Percentiles rank a stretch among this genome's conserved stretches.
Evolutionary conservation across 495 filamentous ascomycete genomes (phyloP).

Genomic region (Xylaria scruposa): DNA sequence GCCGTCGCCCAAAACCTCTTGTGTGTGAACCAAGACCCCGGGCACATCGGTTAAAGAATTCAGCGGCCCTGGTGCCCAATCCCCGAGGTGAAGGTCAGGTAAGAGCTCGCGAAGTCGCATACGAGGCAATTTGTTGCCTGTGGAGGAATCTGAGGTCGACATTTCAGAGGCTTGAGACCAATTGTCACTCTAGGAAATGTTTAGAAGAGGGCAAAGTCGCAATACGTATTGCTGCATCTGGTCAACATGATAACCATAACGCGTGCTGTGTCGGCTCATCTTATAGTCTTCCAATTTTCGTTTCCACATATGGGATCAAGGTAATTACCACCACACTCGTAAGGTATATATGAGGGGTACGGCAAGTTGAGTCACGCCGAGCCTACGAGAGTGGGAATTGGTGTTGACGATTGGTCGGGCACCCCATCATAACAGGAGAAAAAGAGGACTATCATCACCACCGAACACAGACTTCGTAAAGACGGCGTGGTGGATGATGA

Average conservation of each 20-base stretch:
- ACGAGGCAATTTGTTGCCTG: conserved; percentile 28
- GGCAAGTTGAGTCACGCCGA: conserved; percentile 23
- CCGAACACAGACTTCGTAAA: neutral
- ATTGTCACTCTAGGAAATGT: neutral
- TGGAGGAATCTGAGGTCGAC: conserved; percentile 26
- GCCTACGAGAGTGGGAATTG: neutral
- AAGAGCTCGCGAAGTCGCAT: conserved; percentile 52
- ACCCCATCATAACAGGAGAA: neutral
- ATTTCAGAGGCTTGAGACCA: conserved; percentile 16
- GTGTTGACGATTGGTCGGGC: neutral
- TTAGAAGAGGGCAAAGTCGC: neutral
- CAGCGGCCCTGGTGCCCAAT: conserved; percentile 47
- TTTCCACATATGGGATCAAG: neutral
- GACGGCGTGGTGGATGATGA: neutral
- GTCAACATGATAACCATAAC: neutral
- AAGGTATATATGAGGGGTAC: conserved; percentile 2
- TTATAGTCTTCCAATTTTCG: neutral
- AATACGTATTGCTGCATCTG: neutral
- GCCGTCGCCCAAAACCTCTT: conserved; percentile 48
- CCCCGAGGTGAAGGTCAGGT: conserved; percentile 47
- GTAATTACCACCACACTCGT: neutral
- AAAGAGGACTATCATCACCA: neutral
- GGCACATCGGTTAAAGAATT: conserved; percentile 61
- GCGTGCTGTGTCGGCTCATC: neutral
- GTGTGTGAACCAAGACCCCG: conserved; percentile 55